Conservation (phyloP, 176 grass and related monocot species). For the Pharus latifolius region DNA sequence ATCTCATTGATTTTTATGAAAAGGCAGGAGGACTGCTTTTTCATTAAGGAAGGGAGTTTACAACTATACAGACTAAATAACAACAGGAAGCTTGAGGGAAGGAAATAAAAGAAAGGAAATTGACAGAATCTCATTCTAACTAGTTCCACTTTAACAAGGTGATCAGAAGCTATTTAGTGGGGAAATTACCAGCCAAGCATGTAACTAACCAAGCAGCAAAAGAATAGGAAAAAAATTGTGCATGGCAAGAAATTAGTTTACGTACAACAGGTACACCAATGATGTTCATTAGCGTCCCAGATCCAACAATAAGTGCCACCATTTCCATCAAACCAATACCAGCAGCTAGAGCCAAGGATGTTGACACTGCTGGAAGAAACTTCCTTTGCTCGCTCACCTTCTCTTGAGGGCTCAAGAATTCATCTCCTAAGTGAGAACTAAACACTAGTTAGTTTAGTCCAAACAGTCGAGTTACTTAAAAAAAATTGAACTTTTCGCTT, state of each 20-base stretch:
- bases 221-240: not conserved
- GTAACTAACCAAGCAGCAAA: too few species aligned
- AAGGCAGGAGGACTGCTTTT: too few species aligned
- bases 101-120: too few species aligned
- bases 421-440: conserved; percentile 35
- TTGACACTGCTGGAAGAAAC: conserved; percentile 75
- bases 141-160: not conserved
- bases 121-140: not conserved
- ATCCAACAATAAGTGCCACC: conserved; percentile 44
- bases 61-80: too few species aligned
- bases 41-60: too few species aligned
- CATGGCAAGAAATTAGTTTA: conserved; percentile 14
- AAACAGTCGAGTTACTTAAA: not conserved
- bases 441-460: not conserved
- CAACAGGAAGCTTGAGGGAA: too few species aligned
- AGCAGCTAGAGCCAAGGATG: conserved; percentile 71
- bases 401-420: not conserved
- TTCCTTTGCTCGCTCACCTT: conserved; percentile 25
- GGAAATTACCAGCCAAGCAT: not conserved
- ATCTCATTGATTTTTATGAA: too few species aligned
- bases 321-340: conserved; percentile 64
- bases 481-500: not conserved
- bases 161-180: not conserved
- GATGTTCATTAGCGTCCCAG: conserved; percentile 52
- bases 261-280: conserved; percentile 80